Evolutionary conservation across 768 basidiomycete species (phyloP).

Genomic region (Piloderma croceum): DNA sequence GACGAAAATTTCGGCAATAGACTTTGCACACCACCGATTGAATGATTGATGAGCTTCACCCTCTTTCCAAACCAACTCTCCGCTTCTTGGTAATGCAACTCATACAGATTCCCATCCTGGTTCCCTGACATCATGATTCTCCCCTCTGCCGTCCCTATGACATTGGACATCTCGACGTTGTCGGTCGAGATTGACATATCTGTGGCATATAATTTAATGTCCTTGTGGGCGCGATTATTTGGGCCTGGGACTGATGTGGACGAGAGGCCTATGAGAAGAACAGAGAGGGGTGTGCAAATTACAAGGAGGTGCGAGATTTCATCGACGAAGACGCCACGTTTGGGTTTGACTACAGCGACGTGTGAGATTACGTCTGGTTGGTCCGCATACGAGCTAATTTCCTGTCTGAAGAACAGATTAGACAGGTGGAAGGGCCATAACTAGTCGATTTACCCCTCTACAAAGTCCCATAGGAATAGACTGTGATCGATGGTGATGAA

Average conservation of each 20-base stretch:
- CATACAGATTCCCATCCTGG: slow-evolving; percentile 86
- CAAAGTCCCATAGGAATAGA: slow-evolving; percentile 94
- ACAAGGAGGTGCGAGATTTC: slow-evolving; percentile 86
- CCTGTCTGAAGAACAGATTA: slow-evolving; percentile 48
- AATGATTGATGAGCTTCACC: slow-evolving; percentile 82
- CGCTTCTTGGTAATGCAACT: slow-evolving; percentile 84
- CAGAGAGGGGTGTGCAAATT: slow-evolving; percentile 79
- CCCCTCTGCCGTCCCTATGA: slow-evolving; percentile 73
- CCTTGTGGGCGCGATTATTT: slow-evolving; percentile 43
- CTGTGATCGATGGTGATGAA: slow-evolving; percentile 96
- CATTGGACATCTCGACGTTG: slow-evolving; percentile 81
- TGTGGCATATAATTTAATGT: slow-evolving; percentile 86
- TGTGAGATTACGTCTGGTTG: slow-evolving; percentile 85
- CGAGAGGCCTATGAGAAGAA: slow-evolving; percentile 82
- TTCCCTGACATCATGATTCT: slow-evolving; percentile 88
- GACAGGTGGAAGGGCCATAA: slow-evolving; percentile 3
- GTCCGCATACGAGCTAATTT: slow-evolving; percentile 87
- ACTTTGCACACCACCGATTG: slow-evolving; percentile 71
- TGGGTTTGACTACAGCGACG: slow-evolving; percentile 85
- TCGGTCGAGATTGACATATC: slow-evolving; percentile 76
- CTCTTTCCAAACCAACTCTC: slow-evolving; percentile 92
- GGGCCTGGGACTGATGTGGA: slow-evolving; percentile 23
- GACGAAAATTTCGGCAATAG: slow-evolving; percentile 71
- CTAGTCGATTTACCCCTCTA: slow-evolving; percentile 66
- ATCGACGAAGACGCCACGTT: slow-evolving; percentile 84